Percentiles rank a stretch among this genome's conserved stretches.
Conservation (phyloP, 371 early-diverging fungal genomes). For the Syncephalastrum sp. region DNA sequence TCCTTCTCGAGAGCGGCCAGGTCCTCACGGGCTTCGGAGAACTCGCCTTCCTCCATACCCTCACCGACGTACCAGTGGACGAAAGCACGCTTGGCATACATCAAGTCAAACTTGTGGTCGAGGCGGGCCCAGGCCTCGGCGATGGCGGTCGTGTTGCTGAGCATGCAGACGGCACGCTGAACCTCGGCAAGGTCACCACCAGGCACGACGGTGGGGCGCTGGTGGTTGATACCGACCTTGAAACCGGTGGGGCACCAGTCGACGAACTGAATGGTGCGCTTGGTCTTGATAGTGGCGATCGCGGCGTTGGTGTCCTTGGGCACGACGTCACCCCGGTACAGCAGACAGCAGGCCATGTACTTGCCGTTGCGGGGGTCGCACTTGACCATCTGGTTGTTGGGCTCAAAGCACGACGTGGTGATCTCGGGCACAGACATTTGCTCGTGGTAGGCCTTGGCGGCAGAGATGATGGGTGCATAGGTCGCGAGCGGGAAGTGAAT, state of each 20-base stretch:
- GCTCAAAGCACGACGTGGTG: slow-evolving; percentile 90
- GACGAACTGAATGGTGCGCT: slow-evolving; percentile 91
- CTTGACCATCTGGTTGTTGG: slow-evolving; percentile 95
- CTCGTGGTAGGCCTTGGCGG: slow-evolving; percentile 91
- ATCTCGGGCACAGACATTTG: slow-evolving; percentile 87
- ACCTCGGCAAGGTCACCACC: slow-evolving; percentile 88
- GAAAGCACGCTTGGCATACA: slow-evolving; percentile 97
- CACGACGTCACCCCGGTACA: slow-evolving; percentile 93
- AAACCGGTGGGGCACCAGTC: slow-evolving; percentile 96
- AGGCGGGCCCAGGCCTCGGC: slow-evolving; percentile 93
- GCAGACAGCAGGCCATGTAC: slow-evolving; percentile 93
- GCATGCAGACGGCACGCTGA: slow-evolving; percentile 89
- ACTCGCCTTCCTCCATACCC: slow-evolving; percentile 91
- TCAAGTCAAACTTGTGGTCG: slow-evolving; percentile 92
- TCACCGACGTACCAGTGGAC: slow-evolving; percentile 99
- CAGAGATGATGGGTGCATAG: slow-evolving; percentile 90
- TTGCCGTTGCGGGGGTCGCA: slow-evolving; percentile 92
- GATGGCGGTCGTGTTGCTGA: slow-evolving; percentile 94
- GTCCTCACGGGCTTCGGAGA: slow-evolving; percentile 87
- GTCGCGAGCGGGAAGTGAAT: slow-evolving; percentile 94
- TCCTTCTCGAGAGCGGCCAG: slow-evolving; percentile 98
- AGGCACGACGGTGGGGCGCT: slow-evolving; percentile 84
- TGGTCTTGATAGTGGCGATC: slow-evolving; percentile 86
- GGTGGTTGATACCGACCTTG: slow-evolving; percentile 87
- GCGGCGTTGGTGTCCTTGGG: slow-evolving; percentile 85